These are phyloP conservation scores for Arthrobotrys conoides DNA, from an alignment of 2,329 filamentous ascomycete species.

Conservation along the genomic window DNA sequence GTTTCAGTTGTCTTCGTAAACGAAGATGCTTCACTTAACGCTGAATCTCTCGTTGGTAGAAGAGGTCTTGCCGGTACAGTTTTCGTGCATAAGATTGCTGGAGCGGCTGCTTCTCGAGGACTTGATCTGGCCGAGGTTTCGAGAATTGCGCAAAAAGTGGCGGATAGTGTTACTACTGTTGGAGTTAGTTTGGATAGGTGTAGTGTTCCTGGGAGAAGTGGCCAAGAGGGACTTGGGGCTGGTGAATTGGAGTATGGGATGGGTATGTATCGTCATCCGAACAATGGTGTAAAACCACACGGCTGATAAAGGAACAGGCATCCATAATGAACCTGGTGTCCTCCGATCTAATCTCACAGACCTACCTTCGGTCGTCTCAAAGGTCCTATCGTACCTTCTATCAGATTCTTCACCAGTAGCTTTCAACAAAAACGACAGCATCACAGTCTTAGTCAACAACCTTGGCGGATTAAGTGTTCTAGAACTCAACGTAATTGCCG, in stretches of 20 bases:
- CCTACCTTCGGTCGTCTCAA: constrained; percentile 70
- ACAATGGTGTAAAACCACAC: background rate
- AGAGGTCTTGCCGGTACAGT: constrained; percentile 90
- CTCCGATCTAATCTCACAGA: constrained; percentile 66
- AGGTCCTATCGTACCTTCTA: constrained; percentile 77
- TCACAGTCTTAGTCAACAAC: constrained; percentile 81
- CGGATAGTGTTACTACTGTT: constrained; percentile 71
- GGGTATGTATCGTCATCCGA: constrained; percentile 67
- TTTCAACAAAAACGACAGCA: constrained; percentile 74
- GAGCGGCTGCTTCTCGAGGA: constrained; percentile 44
- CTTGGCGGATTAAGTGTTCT: constrained; percentile 80
- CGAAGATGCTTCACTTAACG: constrained; percentile 87
- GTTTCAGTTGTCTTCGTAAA: constrained; percentile 93
- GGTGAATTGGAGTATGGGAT: constrained; percentile 75
- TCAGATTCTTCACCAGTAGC: constrained; percentile 32
- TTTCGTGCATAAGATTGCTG: constrained; percentile 69
- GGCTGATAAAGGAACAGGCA: no score
- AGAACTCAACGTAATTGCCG: constrained; percentile 79
- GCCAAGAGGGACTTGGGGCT: constrained; percentile 61
- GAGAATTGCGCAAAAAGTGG: constrained; percentile 67
- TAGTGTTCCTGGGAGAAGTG: constrained; percentile 71
- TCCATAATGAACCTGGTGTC: constrained; percentile 79
- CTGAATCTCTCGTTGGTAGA: constrained; percentile 87
- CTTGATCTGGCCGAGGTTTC: constrained; percentile 32
- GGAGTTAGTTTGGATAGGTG: constrained; percentile 72